Percentiles rank a stretch among this genome's conserved stretches.
These are phyloP conservation scores for Phialocephala subalpina DNA, from an alignment of 2,329 filamentous ascomycete species.

Conservation along the genomic window DNA sequence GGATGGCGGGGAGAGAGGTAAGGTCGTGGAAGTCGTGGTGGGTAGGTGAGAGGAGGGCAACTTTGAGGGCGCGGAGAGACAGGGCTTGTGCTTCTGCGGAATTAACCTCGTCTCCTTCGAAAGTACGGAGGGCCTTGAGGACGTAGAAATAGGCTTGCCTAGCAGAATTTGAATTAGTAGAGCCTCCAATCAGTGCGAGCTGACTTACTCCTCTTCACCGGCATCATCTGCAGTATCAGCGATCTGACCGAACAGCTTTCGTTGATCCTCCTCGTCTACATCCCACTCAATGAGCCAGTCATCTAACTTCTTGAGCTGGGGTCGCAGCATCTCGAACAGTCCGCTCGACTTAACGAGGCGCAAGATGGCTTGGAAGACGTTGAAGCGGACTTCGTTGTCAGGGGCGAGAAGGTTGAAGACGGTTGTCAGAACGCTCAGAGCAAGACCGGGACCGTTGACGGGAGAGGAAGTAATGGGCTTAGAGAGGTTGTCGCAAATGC, in stretches of 20 bases:
- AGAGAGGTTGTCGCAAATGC: conserved; percentile 88
- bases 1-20: conserved; percentile 77
- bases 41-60: conserved; percentile 69
- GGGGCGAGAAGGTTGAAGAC: conserved; percentile 93
- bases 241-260: conserved; percentile 84
- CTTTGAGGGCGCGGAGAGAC: conserved; percentile 71
- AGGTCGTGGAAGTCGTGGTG: conserved; percentile 80
- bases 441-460: conserved; percentile 83
- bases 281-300: conserved; percentile 86
- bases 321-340: conserved; percentile 84
- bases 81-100: conserved; percentile 68
- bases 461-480: conserved; percentile 88
- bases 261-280: conserved; percentile 80
- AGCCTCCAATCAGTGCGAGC: not conserved
- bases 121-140: conserved; percentile 67
- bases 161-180: conserved; percentile 39
- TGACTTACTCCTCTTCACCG: conserved; percentile 76
- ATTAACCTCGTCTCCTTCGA: conserved; percentile 62
- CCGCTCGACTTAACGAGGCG: conserved; percentile 78
- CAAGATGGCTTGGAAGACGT: conserved; percentile 89
- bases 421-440: conserved; percentile 89
- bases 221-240: conserved; percentile 81
- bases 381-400: conserved; percentile 81
- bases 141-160: conserved; percentile 72
- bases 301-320: conserved; percentile 84